Evolutionary conservation across 345 rosid species (phyloP), one percentile per base, ranked within the genome.

Genomic region (Acer negundo): DNA sequence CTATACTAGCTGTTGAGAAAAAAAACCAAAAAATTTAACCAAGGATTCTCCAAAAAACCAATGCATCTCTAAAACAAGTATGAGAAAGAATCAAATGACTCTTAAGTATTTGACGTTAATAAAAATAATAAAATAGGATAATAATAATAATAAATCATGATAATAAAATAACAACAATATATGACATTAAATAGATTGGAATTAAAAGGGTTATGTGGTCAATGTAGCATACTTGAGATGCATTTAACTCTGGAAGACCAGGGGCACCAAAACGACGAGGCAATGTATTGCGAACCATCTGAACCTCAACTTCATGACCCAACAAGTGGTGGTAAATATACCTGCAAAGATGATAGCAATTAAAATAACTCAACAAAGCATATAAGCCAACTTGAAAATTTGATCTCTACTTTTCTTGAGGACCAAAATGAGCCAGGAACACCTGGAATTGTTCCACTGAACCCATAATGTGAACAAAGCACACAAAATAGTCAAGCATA

Each of bases 251-350:
- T 61, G 99, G 99, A 85, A 94, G 96, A 81, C 99, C 99, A 82
- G 97, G 99, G 31, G 98, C 98, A 77, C 98, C 98, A 87, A 94
- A 93, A 42, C 98, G 97, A 19, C 99, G 93, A 63, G 98, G 99
- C 75, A 94, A 80, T 5, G 98, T 73, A 82, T 91, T 97, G 28
- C 97, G 95, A 77, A 97, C 96, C 89, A 90, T 93, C 85, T 97
- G 98, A 80, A 85, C 91, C 90, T 97, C 99, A 82, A 97, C 97
- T 77, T 97, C 99, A 78, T 97, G 99, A 70, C 99, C 99, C 87
- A 97, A 79, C 81, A 97, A 81, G 84, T 97, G 99, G 77, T 97
- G 99, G 83, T 94, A 94, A 67, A 94, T 97, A 81, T 93, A 97
- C 80, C 99, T 97, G 84, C 84, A 79, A 47, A 56, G 16, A 62